Base-by-base conservation (phyloP, 768 basidiomycete genomes). In the Tricholoma matsutake region DNA sequence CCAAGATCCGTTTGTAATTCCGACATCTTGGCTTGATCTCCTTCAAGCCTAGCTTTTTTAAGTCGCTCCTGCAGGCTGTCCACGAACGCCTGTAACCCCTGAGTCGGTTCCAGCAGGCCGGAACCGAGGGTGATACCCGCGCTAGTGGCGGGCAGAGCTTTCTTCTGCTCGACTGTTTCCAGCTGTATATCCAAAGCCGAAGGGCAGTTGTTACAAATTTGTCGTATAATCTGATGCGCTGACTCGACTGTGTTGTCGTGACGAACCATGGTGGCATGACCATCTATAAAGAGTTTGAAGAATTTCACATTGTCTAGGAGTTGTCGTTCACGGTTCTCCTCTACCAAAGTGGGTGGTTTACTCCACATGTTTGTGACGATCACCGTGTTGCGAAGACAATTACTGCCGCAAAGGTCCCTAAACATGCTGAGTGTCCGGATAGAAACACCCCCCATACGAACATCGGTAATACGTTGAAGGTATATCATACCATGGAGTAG, bases 301-400 rank as follows among this genome's bases (percentile, higher is more conserved):
- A 78, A 80, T 58, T 71, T 70, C 62, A 9, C 22, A 6, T 57
- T 32, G 7, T 16, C 53, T 20, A 4, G 18, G 20, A 58, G 20
- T 35, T 58, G 37, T 18, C 10, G 10, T 37, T 58, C 57, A 3
- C 57, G 35, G 3, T 13, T 79, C 73, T 64, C 77, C 68, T 76
- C 77, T 51, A 71, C 18, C 59, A 66, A 71, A 41, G 61, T 67
- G 63, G 67, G 63, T 41, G 75, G 75, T 54, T 68, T 68, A 6
- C 68, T 71, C 78, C 79, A 80, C 76, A 73, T 80, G 52, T 71
- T 80, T 61, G 80, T 80, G 54, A 76, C 75, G 59, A 81, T 71
- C 51, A 76, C 72, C 55, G 81, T 79, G 63, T 81, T 80, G 43
- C 72, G 70, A 61, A 81, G 75, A 8, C 75, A 69, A 54, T 62